Percentiles rank a stretch among this genome's conserved stretches.
Conservation (phyloP, 179 eudicot species). For the Camellia oleifera region DNA sequence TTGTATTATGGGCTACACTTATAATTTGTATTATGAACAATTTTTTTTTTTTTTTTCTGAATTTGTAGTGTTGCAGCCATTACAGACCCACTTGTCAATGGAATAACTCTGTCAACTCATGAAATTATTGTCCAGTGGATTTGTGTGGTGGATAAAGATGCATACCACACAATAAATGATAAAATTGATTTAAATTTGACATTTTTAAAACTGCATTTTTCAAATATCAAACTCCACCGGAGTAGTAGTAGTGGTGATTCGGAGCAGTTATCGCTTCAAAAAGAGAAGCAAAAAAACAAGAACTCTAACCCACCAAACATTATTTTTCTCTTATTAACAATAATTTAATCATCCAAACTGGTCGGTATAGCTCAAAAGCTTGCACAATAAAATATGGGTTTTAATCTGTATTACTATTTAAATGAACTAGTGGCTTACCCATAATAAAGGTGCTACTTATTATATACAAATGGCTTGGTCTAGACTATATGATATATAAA, state of each 20-base stretch:
- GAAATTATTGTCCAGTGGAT: not conserved
- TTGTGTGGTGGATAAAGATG: not conserved
- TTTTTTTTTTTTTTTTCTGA: no score
- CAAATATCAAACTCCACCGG: not conserved
- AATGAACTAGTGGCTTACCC: not conserved
- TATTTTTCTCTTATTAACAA: not conserved
- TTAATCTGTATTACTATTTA: not conserved
- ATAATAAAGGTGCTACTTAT: not conserved
- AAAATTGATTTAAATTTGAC: slow-evolving; percentile 1
- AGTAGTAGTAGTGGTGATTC: not conserved
- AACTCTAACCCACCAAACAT: no score
- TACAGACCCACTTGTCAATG: slow-evolving; percentile 9
- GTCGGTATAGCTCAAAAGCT: not conserved
- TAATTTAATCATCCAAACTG: not conserved
- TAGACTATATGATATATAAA: no score
- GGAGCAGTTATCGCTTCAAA: not conserved
- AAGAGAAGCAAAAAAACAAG: not conserved
- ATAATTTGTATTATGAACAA: no score
- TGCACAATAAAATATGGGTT: not conserved
- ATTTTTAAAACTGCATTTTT: not conserved
- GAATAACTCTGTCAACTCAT: slow-evolving; percentile 14
- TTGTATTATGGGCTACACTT: no score
- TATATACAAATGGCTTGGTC: not conserved
- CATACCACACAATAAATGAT: not conserved
- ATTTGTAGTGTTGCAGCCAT: no score